These are phyloP conservation scores for Dryas integrifolia DNA, from an alignment of 331 rosid species.

Conservation along the genomic window DNA sequence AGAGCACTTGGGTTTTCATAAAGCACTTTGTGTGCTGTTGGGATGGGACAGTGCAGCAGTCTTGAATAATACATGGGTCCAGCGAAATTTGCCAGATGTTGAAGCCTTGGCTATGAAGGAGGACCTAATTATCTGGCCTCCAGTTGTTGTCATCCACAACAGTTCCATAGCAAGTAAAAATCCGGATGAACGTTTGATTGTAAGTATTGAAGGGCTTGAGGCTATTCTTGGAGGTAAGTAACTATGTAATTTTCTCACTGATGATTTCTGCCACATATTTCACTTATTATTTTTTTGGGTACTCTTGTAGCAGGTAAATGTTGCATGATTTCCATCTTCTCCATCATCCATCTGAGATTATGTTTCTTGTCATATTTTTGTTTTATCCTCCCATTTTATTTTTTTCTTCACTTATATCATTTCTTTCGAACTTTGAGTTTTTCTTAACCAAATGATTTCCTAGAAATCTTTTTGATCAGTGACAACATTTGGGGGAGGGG, in stretches of 20 bases:
- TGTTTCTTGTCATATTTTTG: neutral
- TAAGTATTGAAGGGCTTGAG: conserved; percentile 32
- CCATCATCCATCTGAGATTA: neutral
- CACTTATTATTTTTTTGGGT: neutral
- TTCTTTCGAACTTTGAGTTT: neutral
- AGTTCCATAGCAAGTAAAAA: conserved; percentile 25
- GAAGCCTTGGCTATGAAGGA: conserved; percentile 38
- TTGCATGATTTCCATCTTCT: neutral
- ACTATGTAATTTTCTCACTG: neutral
- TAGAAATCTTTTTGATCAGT: neutral
- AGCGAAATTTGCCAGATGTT: conserved; percentile 23
- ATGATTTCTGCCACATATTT: neutral
- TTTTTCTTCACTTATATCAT: neutral
- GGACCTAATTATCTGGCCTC: conserved; percentile 49
- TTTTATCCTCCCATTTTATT: neutral
- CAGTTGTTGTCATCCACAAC: conserved; percentile 43
- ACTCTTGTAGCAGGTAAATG: neutral
- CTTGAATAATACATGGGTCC: conserved; percentile 32
- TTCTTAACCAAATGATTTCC: neutral
- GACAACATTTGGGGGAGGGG: neutral
- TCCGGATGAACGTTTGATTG: conserved; percentile 18
- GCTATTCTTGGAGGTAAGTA: conserved; percentile 29
- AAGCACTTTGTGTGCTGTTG: conserved; percentile 45
- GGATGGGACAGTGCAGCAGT: conserved; percentile 40
- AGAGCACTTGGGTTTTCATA: conserved; percentile 51